A percentile compares a stretch with the other conserved stretches of the same genome.
phyloP scores from a whole-genome alignment of 2,329 filamentous ascomycete species.

The Calonectria pseudoreteaudii region DNA sequence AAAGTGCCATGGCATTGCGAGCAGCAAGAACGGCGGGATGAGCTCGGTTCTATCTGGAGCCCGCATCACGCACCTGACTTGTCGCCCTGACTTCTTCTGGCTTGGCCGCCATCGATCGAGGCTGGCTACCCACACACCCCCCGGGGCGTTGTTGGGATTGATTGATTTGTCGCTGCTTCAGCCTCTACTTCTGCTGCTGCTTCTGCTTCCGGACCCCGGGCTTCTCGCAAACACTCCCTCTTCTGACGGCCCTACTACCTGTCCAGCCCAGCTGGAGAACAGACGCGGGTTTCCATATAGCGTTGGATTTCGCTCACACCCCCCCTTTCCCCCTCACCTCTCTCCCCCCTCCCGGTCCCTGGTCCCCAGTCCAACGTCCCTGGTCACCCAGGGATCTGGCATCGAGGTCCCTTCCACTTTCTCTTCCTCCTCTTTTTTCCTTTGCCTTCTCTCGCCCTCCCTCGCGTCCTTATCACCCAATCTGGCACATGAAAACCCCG shows the following conservation, averaged over 20 bases:
- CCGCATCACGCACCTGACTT: neutral
- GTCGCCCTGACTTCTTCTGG: neutral
- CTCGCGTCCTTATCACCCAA: neutral
- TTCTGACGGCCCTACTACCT: neutral
- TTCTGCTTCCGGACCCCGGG: neutral
- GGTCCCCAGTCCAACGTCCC: neutral
- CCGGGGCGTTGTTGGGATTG: neutral
- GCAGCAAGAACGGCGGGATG: neutral
- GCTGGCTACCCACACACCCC: neutral
- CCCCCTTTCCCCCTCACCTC: neutral
- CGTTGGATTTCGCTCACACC: neutral
- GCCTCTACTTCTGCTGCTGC: neutral
- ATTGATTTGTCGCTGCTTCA: neutral
- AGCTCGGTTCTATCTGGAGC: neutral
- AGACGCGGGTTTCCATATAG: conserved; percentile 6
- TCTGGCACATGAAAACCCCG: conserved; percentile 11
- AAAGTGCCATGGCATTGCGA: neutral
- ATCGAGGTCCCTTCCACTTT: conserved; percentile 4
- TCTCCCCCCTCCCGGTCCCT: neutral
- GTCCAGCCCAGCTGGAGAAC: conserved; percentile 9
- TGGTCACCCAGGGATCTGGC: conserved; percentile 23
- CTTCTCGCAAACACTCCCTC: conserved; percentile 9
- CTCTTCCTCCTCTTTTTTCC: neutral
- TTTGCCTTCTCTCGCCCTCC: neutral
- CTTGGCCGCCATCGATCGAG: neutral